Evolutionary conservation across 1,139 yeast genomes (phyloP).

Genomic region (Magnusiomyces paraingens): DNA sequence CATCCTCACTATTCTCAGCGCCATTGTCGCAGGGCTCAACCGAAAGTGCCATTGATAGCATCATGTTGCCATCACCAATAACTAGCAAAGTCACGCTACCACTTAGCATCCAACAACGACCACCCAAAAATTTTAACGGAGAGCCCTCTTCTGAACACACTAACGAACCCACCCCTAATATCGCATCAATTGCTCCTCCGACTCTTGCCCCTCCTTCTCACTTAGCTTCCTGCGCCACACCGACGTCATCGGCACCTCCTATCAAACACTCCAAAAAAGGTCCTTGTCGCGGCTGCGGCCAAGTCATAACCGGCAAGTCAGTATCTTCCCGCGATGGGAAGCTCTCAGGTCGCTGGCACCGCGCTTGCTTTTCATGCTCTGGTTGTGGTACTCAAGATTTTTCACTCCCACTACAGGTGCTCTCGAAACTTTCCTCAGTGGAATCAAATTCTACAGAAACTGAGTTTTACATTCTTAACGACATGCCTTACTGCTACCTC

Average conservation of each 20-base stretch:
- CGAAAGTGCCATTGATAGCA: too few species aligned
- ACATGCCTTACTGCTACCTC: constrained; percentile 66
- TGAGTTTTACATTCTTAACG: constrained; percentile 73
- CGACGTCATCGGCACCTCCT: neutral
- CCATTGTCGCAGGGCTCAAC: neutral
- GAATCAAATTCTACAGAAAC: constrained; percentile 30
- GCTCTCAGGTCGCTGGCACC: constrained; percentile 91
- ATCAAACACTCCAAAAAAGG: constrained; percentile 9
- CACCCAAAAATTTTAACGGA: too few species aligned
- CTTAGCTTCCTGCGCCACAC: neutral
- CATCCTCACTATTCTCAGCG: neutral
- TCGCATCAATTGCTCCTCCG: neutral
- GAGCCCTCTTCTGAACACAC: too few species aligned
- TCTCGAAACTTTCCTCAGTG: neutral
- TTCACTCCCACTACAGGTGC: constrained; percentile 3
- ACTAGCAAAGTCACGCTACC: too few species aligned
- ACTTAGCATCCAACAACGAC: too few species aligned
- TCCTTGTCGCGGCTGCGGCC: constrained; percentile 43
- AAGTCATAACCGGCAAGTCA: constrained; percentile 44
- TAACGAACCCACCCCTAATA: neutral
- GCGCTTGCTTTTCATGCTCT: constrained; percentile 71
- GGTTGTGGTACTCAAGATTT: constrained; percentile 42
- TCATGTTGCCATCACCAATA: too few species aligned
- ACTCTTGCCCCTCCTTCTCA: neutral
- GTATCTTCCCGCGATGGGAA: constrained; percentile 79